A percentile compares a stretch with the other conserved stretches of the same genome.
These are phyloP conservation scores for Nannochloropsis oceanica DNA, from an alignment of 108 stramenopile species.

Conservation along the genomic window DNA sequence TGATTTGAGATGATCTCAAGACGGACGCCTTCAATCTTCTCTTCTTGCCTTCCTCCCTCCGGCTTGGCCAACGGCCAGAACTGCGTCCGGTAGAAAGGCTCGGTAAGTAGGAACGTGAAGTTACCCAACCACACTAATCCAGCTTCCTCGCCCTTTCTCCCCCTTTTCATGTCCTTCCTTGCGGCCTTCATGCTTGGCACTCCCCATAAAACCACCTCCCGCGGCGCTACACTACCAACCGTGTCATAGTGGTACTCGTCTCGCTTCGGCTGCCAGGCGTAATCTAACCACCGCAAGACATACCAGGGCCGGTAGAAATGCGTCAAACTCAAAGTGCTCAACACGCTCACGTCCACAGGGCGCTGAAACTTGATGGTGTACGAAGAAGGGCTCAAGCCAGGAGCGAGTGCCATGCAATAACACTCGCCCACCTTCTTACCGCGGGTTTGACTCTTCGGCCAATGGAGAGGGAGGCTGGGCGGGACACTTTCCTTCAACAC, in stretches of 20 bases:
- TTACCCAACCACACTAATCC: neutral
- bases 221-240: neutral
- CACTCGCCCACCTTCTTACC: no score
- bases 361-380: no score
- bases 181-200: neutral
- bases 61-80: neutral
- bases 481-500: neutral
- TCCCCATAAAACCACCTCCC: neutral
- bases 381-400: no score
- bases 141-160: neutral
- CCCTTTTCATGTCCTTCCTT: neutral
- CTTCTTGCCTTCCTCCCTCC: neutral
- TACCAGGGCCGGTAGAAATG: no score
- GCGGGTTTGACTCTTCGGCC: no score
- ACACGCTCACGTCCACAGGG: no score
- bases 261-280: no score
- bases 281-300: no score
- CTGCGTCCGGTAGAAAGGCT: neutral
- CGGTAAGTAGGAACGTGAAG: neutral
- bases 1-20: conserved; percentile 16
- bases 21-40: neutral
- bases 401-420: no score
- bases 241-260: no score
- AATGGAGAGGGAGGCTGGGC: no score
- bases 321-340: no score